Evolutionary conservation across 2,329 filamentous ascomycete species (phyloP).

Genomic region (Fusarium paranaense): DNA sequence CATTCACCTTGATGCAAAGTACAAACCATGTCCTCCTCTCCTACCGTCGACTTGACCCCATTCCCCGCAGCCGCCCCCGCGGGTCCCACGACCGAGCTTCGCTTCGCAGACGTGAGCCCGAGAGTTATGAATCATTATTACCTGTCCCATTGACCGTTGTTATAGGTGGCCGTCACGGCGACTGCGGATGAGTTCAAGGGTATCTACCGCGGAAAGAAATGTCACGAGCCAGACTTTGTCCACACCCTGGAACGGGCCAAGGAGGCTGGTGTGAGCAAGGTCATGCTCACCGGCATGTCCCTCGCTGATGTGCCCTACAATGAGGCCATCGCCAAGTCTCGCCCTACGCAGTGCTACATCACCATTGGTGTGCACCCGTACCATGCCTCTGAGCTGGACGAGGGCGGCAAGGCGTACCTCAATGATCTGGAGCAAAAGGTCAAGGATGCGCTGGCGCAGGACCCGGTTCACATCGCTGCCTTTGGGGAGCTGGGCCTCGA

Average conservation of each 20-base stretch:
- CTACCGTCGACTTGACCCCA: constrained; percentile 33
- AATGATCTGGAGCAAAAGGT: constrained; percentile 39
- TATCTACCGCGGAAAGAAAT: constrained; percentile 61
- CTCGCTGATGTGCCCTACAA: constrained; percentile 46
- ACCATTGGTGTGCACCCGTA: constrained; percentile 65
- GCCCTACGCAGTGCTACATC: constrained; percentile 52
- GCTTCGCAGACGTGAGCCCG: constrained; percentile 42
- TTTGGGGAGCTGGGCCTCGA: constrained; percentile 64
- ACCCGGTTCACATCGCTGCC: constrained; percentile 51
- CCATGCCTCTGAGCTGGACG: constrained; percentile 58
- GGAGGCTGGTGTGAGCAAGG: constrained; percentile 55
- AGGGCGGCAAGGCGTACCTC: constrained; percentile 40
- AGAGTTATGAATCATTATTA: background rate
- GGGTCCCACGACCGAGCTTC: constrained; percentile 32
- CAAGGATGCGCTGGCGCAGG: constrained; percentile 39
- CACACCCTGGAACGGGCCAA: constrained; percentile 55
- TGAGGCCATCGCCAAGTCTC: constrained; percentile 43
- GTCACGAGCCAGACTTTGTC: constrained; percentile 58
- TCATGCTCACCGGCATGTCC: constrained; percentile 56
- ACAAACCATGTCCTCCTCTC: constrained; percentile 32
- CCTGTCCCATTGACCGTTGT: background rate
- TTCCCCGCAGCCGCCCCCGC: constrained; percentile 39
- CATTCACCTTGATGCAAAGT: background rate
- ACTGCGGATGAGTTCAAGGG: constrained; percentile 61
- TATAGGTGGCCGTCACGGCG: constrained; percentile 53